Conservation (phyloP, 176 grass and related monocot species). For the Thinopyrum elongatum region DNA sequence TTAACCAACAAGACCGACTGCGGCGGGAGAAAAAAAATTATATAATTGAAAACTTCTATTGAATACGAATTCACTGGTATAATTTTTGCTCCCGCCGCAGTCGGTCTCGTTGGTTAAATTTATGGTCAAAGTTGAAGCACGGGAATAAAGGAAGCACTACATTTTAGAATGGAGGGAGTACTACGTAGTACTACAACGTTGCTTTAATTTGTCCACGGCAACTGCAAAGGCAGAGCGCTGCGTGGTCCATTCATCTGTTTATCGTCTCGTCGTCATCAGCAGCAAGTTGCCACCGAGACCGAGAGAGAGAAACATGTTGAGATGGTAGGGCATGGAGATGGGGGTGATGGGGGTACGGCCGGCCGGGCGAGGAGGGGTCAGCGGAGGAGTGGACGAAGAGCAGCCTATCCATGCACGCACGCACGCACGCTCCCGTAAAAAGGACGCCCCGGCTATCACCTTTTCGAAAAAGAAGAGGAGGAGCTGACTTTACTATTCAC, state of each 20-base stretch:
- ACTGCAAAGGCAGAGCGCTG: background rate
- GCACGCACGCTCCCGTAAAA: slow-evolving; percentile 23
- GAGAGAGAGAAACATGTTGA: background rate
- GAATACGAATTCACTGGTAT: too few relatives aligned
- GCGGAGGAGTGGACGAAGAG: background rate
- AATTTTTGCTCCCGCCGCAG: too few relatives aligned
- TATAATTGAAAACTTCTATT: too few relatives aligned
- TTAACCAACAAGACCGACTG: too few relatives aligned
- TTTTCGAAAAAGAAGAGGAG: slow-evolving; percentile 19
- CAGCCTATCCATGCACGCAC: background rate
- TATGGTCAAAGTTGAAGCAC: too few relatives aligned
- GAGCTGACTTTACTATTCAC: slow-evolving; percentile 17
- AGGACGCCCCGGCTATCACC: background rate
- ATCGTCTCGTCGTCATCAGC: background rate
- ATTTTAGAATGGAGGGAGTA: too few relatives aligned
- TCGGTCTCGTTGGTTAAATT: too few relatives aligned
- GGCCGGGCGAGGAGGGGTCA: background rate
- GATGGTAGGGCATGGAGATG: background rate
- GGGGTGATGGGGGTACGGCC: background rate
- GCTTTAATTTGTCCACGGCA: background rate
- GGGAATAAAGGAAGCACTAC: too few relatives aligned
- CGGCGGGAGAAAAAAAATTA: too few relatives aligned
- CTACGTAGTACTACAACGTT: background rate
- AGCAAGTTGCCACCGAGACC: background rate
- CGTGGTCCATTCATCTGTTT: background rate